Conservation (phyloP, 2,329 filamentous ascomycete genomes). For the Ophiostoma novo-ulmi region DNA sequence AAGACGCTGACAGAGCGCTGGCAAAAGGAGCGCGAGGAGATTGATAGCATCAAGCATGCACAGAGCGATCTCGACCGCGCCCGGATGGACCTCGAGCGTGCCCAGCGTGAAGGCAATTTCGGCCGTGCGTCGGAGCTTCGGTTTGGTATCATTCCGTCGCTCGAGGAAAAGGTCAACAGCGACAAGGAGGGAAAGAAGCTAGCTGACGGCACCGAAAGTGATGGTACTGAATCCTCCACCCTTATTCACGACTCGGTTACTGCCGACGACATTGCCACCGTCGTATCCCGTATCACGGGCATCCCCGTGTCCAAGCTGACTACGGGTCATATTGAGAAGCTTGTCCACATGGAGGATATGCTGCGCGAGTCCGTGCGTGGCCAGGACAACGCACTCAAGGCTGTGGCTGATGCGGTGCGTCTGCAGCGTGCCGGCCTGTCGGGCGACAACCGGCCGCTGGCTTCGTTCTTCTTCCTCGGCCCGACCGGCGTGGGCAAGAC, state of each 20-base stretch:
- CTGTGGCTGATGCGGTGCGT: constrained; percentile 86
- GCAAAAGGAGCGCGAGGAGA: constrained; percentile 83
- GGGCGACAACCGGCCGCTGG: constrained; percentile 84
- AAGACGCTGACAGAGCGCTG: constrained; percentile 72
- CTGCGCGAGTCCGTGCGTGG: constrained; percentile 79
- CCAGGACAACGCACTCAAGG: constrained; percentile 87
- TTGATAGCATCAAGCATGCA: constrained; percentile 78
- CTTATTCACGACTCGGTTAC: constrained; percentile 94
- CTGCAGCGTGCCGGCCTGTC: constrained; percentile 90
- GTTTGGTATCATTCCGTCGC: constrained; percentile 76
- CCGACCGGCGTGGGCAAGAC: constrained; percentile 97
- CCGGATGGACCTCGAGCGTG: constrained; percentile 77
- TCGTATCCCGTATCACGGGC: constrained; percentile 85
- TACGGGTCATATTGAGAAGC: constrained; percentile 86
- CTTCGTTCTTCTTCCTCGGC: constrained; percentile 95
- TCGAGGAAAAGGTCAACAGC: constrained; percentile 74
- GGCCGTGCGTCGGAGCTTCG: constrained; percentile 83
- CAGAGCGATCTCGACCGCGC: constrained; percentile 87
- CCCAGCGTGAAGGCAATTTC: constrained; percentile 83
- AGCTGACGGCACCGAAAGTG: constrained; percentile 36
- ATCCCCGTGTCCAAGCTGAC: constrained; percentile 92
- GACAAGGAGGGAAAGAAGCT: constrained; percentile 48
- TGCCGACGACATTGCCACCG: constrained; percentile 85
- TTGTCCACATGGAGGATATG: constrained; percentile 92
- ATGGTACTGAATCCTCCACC: constrained; percentile 43